A percentile compares a stretch with the other conserved stretches of the same genome.
Conservation (phyloP, 2,329 filamentous ascomycete genomes). For the Metarhizium anisopliae region DNA sequence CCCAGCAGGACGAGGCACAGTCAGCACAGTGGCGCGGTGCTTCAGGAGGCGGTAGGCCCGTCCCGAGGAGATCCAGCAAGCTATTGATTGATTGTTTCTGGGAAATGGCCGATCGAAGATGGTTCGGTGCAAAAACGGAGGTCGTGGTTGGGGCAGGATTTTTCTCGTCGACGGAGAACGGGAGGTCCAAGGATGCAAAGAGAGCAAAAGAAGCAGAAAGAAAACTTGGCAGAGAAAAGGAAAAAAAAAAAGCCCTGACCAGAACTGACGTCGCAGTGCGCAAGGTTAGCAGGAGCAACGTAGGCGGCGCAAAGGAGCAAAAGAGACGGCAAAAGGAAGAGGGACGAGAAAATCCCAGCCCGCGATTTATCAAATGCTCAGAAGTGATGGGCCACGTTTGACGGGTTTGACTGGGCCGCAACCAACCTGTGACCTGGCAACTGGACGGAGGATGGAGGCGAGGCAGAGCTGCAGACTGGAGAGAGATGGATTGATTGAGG, state of each 20-base stretch:
- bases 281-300: neutral
- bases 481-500: neutral
- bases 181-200: neutral
- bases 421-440: neutral
- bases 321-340: neutral
- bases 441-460: neutral
- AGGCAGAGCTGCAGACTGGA: neutral
- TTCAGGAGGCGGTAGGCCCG: constrained; percentile 2
- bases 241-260: neutral
- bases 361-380: constrained; percentile 21
- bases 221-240: neutral
- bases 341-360: constrained; percentile 10
- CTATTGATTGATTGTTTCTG: neutral
- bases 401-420: neutral
- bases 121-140: neutral
- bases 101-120: neutral
- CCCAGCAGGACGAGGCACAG: neutral
- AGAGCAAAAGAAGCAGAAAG: neutral
- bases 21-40: neutral
- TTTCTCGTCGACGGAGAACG: neutral
- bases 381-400: constrained; percentile 2
- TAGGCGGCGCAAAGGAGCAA: neutral
- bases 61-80: constrained; percentile 2
- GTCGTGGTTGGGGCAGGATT: neutral
- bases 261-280: neutral